Conservation (phyloP, 2,329 filamentous ascomycete genomes). For the Pseudogymnoascus destructans region DNA sequence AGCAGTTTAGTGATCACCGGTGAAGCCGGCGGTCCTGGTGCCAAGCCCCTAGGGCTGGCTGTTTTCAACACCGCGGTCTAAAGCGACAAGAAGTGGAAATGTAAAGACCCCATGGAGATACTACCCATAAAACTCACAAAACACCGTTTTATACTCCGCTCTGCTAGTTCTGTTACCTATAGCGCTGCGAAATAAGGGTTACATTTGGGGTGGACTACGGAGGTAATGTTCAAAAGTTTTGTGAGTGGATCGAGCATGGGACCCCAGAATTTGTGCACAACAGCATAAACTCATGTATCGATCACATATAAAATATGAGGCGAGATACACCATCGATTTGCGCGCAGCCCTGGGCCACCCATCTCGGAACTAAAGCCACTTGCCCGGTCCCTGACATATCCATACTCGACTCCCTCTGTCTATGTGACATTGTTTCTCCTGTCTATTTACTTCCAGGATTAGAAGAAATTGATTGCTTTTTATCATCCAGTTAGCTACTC, state of each 20-base stretch:
- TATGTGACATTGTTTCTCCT: slow-evolving; percentile 1
- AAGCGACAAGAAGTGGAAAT: not conserved
- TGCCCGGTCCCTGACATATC: not conserved
- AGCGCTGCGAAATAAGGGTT: not conserved
- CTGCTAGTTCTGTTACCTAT: not conserved
- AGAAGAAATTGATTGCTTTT: slow-evolving; percentile 9
- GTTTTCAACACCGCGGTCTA: too few relatives aligned
- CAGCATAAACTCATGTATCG: too few relatives aligned
- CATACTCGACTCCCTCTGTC: slow-evolving; percentile 5
- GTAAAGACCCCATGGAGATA: not conserved
- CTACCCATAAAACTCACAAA: slow-evolving; percentile 6
- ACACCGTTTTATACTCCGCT: slow-evolving; percentile 3
- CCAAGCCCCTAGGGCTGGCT: too few relatives aligned
- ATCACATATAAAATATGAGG: too few relatives aligned
- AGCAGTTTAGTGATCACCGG: too few relatives aligned
- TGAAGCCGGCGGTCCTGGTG: too few relatives aligned
- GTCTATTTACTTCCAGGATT: slow-evolving; percentile 10
- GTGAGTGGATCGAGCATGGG: too few relatives aligned
- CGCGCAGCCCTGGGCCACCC: too few relatives aligned
- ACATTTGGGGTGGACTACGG: not conserved
- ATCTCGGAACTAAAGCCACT: slow-evolving; percentile 12
- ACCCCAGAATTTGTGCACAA: too few relatives aligned
- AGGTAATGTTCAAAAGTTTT: too few relatives aligned
- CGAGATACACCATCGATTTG: too few relatives aligned
- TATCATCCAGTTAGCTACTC: not conserved